phyloP scores from a whole-genome alignment of 2,329 filamentous ascomycete species.

The Lecanicillium sp. region DNA sequence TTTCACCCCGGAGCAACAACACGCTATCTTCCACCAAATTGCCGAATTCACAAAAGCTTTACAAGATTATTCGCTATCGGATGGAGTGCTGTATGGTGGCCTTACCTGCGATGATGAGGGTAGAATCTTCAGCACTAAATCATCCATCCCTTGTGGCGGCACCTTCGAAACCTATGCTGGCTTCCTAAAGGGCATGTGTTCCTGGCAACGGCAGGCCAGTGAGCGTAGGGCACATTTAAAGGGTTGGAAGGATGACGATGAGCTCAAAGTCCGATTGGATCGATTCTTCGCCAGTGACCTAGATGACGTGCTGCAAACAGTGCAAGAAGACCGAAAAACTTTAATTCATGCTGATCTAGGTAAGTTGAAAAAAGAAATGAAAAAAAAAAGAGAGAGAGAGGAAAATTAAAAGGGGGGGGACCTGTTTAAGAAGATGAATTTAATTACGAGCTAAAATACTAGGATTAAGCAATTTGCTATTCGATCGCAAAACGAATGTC shows the following conservation, averaged over 20 bases:
- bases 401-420: too few species aligned
- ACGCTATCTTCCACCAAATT: constrained; percentile 4
- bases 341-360: constrained; percentile 5
- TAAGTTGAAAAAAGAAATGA: neutral
- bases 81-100: constrained; percentile 3
- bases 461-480: constrained; percentile 5
- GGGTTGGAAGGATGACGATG: constrained; percentile 7
- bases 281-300: constrained; percentile 4
- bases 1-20: constrained; percentile 1
- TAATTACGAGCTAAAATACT: neutral
- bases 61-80: constrained; percentile 5
- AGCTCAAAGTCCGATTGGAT: constrained; percentile 3
- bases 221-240: constrained; percentile 8
- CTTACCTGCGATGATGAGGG: constrained; percentile 7
- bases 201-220: constrained; percentile 7
- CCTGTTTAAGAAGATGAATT: neutral
- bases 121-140: constrained; percentile 1
- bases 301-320: neutral
- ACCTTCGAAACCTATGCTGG: constrained; percentile 6
- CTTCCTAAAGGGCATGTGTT: constrained; percentile 7
- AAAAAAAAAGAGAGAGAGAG: neutral
- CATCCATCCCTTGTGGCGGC: constrained; percentile 7
- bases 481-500: constrained; percentile 3
- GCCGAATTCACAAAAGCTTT: constrained; percentile 5
- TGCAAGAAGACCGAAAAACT: constrained; percentile 1